These are phyloP conservation scores for Triticum aestivum DNA, from an alignment of 176 grass and related monocot species.

Conservation along the genomic window DNA sequence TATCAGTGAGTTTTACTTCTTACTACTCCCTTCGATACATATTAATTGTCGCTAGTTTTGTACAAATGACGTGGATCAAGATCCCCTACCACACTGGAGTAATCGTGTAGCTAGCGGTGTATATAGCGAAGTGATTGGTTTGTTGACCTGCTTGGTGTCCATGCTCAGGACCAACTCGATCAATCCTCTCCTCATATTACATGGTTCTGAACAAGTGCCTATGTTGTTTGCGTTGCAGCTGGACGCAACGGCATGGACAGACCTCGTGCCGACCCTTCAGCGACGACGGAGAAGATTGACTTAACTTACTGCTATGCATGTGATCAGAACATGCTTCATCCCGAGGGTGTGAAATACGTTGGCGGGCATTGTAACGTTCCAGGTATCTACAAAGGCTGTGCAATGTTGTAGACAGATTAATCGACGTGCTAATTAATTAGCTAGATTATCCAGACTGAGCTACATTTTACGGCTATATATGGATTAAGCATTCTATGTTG, in stretches of 20 bases:
- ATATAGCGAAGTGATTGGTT: too few species aligned
- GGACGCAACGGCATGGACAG: neutral
- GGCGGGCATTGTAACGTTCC: neutral
- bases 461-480: too few species aligned
- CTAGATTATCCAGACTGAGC: too few species aligned
- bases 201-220: neutral
- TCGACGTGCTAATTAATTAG: too few species aligned
- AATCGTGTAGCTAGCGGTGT: too few species aligned
- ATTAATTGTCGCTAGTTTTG: too few species aligned
- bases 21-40: neutral
- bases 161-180: neutral
- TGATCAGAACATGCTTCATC: neutral
- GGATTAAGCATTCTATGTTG: too few species aligned
- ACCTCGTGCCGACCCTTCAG: neutral
- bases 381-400: neutral
- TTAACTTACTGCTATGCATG: neutral
- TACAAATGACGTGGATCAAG: too few species aligned
- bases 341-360: neutral
- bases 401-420: neutral
- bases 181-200: neutral
- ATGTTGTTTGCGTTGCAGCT: neutral
- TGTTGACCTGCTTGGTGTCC: too few species aligned
- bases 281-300: neutral
- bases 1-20: neutral
- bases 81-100: too few species aligned